phyloP scores from a whole-genome alignment of 1,139 yeast species.

The Saccharomyces hybrid region DNA sequence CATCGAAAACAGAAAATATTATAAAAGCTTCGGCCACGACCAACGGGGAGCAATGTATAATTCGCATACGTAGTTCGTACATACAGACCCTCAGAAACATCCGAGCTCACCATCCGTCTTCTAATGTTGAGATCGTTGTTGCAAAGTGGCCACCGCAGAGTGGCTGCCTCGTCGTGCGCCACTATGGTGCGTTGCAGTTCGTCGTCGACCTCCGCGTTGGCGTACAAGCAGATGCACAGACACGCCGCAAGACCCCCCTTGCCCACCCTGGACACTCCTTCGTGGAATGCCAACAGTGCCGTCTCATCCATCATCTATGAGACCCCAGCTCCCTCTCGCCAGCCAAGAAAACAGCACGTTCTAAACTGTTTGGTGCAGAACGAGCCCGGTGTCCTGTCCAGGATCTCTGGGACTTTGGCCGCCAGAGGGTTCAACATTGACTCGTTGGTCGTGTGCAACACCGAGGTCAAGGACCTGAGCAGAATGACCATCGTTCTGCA shows the following conservation, averaged over 20 bases:
- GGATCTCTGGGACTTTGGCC: conserved; percentile 91
- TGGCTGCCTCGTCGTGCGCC: not conserved
- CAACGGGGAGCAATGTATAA: not conserved
- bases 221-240: conserved; percentile 84
- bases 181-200: conserved; percentile 19
- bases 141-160: conserved; percentile 4
- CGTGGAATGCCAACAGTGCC: conserved; percentile 93
- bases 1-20: not conserved
- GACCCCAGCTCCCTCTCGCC: conserved; percentile 68
- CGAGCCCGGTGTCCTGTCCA: conserved; percentile 94
- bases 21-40: not conserved
- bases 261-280: conserved; percentile 92
- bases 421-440: conserved; percentile 98
- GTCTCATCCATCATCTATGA: conserved; percentile 92
- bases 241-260: conserved; percentile 83
- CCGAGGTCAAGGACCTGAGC: conserved; percentile 90
- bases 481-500: conserved; percentile 93
- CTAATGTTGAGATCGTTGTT: conserved; percentile 8
- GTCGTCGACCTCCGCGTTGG: conserved; percentile 88
- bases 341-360: conserved; percentile 74
- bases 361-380: conserved; percentile 95
- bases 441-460: conserved; percentile 91
- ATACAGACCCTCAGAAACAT: not conserved
- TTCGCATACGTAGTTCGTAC: not conserved
- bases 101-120: not conserved